Evolutionary conservation across 169 alveolate genomes (phyloP).

Genomic region (Plasmodium chabaudi): DNA sequence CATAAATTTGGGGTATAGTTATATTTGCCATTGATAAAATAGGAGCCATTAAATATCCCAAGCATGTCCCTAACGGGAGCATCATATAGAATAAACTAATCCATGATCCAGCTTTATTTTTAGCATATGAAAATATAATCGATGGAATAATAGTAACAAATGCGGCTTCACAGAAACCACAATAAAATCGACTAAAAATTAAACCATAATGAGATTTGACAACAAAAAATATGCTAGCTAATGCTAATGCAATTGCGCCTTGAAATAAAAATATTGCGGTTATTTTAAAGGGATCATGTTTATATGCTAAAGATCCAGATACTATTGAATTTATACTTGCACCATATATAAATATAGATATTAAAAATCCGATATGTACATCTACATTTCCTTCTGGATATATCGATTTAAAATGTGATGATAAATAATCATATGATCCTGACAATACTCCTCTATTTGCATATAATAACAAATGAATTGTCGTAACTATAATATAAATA

Average conservation of each 20-base stretch:
- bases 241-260: conserved; percentile 16
- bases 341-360: conserved; percentile 59
- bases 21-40: not conserved
- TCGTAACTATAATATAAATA: conserved; percentile 28
- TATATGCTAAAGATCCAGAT: conserved; percentile 52
- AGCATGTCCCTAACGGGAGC: conserved; percentile 56
- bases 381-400: conserved; percentile 46
- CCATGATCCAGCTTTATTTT: conserved; percentile 66
- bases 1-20: conserved; percentile 35
- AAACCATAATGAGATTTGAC: conserved; percentile 37
- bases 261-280: conserved; percentile 38
- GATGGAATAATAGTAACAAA: conserved; percentile 55
- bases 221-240: conserved; percentile 47
- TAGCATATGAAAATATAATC: conserved; percentile 45
- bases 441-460: conserved; percentile 65
- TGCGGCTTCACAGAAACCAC: conserved; percentile 72
- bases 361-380: conserved; percentile 53
- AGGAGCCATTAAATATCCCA: conserved; percentile 36
- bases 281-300: conserved; percentile 29
- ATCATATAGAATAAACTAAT: conserved; percentile 45
- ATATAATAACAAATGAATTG: conserved; percentile 36
- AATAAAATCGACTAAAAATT: conserved; percentile 62
- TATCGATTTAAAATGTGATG: conserved; percentile 28
- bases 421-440: conserved; percentile 59
- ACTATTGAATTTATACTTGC: conserved; percentile 42